Evolutionary conservation across 345 rosid genomes (phyloP).

Genomic region (Streptanthus diversifolius): DNA sequence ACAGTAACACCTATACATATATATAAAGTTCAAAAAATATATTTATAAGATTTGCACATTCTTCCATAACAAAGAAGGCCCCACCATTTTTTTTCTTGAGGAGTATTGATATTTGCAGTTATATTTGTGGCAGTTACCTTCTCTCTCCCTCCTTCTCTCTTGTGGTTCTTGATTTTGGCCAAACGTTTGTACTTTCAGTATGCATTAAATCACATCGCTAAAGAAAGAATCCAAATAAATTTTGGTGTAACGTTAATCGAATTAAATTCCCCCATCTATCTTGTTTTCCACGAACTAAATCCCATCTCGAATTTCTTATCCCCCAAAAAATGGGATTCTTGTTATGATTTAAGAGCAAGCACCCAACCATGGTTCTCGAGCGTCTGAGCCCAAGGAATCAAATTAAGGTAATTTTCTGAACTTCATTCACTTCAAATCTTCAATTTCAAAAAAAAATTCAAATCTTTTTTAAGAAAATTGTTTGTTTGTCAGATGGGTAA

Average conservation of each 20-base stretch:
- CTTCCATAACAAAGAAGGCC: slow-evolving; percentile 27
- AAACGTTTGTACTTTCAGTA: slow-evolving; percentile 10
- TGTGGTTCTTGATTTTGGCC: slow-evolving; percentile 23
- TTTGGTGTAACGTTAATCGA: slow-evolving; percentile 9
- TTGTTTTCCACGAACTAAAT: slow-evolving; percentile 1
- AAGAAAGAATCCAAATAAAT: not conserved
- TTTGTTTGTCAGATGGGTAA: not conserved
- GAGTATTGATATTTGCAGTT: slow-evolving; percentile 31
- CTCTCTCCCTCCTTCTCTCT: not conserved
- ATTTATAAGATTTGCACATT: slow-evolving; percentile 31
- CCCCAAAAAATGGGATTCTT: not conserved
- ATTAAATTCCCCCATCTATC: not conserved
- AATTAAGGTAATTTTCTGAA: slow-evolving; percentile 43
- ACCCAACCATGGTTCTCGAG: slow-evolving; percentile 63
- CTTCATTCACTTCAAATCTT: not conserved
- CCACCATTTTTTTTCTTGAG: slow-evolving; percentile 19
- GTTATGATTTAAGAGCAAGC: slow-evolving; percentile 16
- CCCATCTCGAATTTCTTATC: slow-evolving; percentile 7
- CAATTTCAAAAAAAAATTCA: slow-evolving; percentile 13
- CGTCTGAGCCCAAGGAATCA: slow-evolving; percentile 43
- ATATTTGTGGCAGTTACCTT: slow-evolving; percentile 37
- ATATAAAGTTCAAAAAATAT: not conserved
- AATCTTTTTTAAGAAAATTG: not conserved
- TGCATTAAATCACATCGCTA: slow-evolving; percentile 14
- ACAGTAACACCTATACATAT: not conserved